A percentile compares a stretch with the other conserved stretches of the same genome.
Conservation (phyloP, 441 rosid species). For the Pelargonium myrrhifolium region DNA sequence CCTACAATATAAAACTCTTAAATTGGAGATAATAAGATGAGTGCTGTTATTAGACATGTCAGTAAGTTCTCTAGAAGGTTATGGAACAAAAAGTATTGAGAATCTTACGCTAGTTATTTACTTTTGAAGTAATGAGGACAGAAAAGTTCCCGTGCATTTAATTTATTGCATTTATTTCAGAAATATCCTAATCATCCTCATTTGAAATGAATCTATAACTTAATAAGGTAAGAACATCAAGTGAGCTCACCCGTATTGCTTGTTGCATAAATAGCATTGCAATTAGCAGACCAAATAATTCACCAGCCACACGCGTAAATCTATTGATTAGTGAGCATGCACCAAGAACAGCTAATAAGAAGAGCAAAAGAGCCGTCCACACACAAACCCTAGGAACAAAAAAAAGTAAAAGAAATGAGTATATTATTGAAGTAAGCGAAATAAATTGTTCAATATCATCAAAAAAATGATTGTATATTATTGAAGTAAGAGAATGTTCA, state of each 20-base stretch:
- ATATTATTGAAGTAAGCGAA: no score
- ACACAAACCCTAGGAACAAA: conserved; percentile 56
- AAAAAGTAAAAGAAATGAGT: no score
- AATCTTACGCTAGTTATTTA: no score
- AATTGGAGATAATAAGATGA: conserved; percentile 6
- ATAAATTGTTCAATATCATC: conserved; percentile 19
- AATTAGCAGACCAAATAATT: conserved; percentile 72
- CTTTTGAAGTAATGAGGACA: no score
- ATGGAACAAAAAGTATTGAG: neutral
- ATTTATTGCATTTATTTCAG: neutral
- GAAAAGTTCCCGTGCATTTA: neutral
- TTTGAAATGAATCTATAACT: conserved; percentile 2
- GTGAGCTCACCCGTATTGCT: conserved; percentile 53
- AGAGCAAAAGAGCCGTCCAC: conserved; percentile 70
- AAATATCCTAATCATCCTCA: conserved; percentile 10
- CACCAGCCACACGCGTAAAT: conserved; percentile 77
- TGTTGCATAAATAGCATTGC: conserved; percentile 88
- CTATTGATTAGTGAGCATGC: conserved; percentile 79
- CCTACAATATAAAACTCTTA: conserved; percentile 33
- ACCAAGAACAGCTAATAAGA: conserved; percentile 57
- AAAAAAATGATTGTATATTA: neutral
- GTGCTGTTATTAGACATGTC: neutral
- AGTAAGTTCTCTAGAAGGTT: neutral
- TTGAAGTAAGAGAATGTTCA: conserved; percentile 9
- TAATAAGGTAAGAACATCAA: conserved; percentile 8